These are phyloP conservation scores for Pulveroboletus frians DNA, from an alignment of 768 basidiomycete species.

Conservation along the genomic window DNA sequence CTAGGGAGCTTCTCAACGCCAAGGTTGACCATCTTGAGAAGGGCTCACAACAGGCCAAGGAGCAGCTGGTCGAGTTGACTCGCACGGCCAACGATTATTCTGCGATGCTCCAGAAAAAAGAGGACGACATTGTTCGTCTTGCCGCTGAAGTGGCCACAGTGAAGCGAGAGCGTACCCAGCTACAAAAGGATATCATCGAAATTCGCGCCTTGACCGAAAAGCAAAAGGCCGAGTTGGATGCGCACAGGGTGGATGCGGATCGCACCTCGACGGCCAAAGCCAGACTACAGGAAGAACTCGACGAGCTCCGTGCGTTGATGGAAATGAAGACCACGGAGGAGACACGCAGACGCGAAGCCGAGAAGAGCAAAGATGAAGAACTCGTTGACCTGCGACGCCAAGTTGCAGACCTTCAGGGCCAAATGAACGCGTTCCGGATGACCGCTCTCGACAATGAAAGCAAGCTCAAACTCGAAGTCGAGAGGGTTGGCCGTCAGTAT, in stretches of 20 bases:
- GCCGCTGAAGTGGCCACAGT: conserved; percentile 48
- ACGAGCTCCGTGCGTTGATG: conserved; percentile 78
- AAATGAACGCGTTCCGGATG: conserved; percentile 62
- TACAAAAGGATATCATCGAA: conserved; percentile 58
- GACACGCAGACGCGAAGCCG: conserved; percentile 73
- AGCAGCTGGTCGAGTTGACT: conserved; percentile 73
- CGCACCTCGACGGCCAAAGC: conserved; percentile 41
- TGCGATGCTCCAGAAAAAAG: conserved; percentile 69
- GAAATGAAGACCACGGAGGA: conserved; percentile 86
- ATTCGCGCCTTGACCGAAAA: conserved; percentile 66
- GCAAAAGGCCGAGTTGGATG: conserved; percentile 55
- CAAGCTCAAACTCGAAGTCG: conserved; percentile 72
- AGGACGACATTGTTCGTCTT: conserved; percentile 59
- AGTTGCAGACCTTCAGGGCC: conserved; percentile 54
- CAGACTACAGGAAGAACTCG: conserved; percentile 77
- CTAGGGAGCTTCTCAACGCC: conserved; percentile 58
- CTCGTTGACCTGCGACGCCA: conserved; percentile 66
- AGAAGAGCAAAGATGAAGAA: conserved; percentile 84
- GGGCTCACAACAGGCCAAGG: conserved; percentile 65
- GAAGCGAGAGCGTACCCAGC: conserved; percentile 49
- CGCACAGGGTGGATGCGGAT: conserved; percentile 52
- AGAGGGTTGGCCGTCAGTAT: conserved; percentile 57
- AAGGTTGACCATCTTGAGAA: conserved; percentile 60
- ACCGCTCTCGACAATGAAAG: conserved; percentile 60
- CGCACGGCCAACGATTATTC: conserved; percentile 74